Evolutionary conservation across 1,284 basidiomycete genomes (phyloP).

Genomic region (Kwoniella shivajii): DNA sequence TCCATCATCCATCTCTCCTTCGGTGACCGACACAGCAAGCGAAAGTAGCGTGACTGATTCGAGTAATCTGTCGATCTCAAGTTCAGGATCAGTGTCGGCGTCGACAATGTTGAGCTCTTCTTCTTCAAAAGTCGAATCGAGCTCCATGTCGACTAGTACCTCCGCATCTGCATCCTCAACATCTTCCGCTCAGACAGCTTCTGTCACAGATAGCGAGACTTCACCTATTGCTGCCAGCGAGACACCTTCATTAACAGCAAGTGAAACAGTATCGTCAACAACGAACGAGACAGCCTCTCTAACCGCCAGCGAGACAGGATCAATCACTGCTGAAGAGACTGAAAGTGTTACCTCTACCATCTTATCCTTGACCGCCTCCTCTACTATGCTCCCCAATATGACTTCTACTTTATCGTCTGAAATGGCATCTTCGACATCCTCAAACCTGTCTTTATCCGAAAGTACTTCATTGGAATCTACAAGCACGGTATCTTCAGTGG

Average conservation of each 20-base stretch:
- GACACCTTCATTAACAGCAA: constrained; percentile 36
- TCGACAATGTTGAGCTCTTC: constrained; percentile 16
- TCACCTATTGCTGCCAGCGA: constrained; percentile 16
- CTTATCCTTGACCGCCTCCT: constrained; percentile 4
- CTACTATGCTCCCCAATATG: constrained; percentile 3
- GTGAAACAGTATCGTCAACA: constrained; percentile 9
- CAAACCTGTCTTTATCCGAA: constrained; percentile 4
- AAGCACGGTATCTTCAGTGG: background rate
- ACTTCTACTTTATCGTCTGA: background rate
- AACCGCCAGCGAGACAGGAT: constrained; percentile 2
- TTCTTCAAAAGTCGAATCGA: constrained; percentile 19
- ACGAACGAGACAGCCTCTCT: constrained; percentile 8
- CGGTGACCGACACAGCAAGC: background rate
- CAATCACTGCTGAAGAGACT: constrained; percentile 3
- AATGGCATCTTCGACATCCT: constrained; percentile 10
- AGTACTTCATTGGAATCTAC: background rate
- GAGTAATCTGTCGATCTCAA: background rate
- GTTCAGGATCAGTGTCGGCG: constrained; percentile 12
- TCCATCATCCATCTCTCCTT: constrained; percentile 3
- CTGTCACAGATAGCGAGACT: constrained; percentile 8
- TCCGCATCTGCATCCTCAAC: constrained; percentile 4
- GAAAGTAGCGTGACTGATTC: constrained; percentile 2
- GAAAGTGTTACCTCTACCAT: constrained; percentile 1
- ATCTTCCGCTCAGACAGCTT: constrained; percentile 8
- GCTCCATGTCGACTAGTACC: constrained; percentile 21